phyloP scores from a whole-genome alignment of 805 yeast species.

The Candida mattraensis region DNA sequence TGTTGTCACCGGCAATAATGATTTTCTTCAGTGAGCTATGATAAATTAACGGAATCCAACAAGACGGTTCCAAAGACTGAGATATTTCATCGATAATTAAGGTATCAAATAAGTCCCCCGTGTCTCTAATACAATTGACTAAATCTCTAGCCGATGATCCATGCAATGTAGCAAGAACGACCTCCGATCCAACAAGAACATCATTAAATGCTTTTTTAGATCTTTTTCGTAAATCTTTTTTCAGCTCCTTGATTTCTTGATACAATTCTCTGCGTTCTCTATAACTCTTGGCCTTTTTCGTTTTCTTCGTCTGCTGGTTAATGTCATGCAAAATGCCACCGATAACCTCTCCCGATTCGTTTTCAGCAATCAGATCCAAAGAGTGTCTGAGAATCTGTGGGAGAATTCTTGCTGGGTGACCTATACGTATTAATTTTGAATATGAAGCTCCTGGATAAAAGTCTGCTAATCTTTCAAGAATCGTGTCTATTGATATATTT shows the following conservation, averaged over 20 bases:
- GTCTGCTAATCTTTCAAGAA: constrained; percentile 67
- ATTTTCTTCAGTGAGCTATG: constrained; percentile 59
- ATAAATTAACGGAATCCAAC: constrained; percentile 88
- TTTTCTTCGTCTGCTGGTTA: constrained; percentile 42
- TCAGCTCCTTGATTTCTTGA: constrained; percentile 62
- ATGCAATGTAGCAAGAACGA: constrained; percentile 82
- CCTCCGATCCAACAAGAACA: constrained; percentile 58
- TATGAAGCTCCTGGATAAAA: constrained; percentile 41
- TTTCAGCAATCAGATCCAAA: constrained; percentile 66
- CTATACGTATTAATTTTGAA: constrained; percentile 65
- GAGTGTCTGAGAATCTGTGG: constrained; percentile 66
- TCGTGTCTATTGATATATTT: constrained; percentile 88
- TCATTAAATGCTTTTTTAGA: constrained; percentile 64
- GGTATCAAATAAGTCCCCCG: constrained; percentile 59
- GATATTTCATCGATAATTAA: constrained; percentile 94
- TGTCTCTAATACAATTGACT: constrained; percentile 41
- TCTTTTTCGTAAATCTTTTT: constrained; percentile 66
- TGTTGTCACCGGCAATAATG: constrained; percentile 89
- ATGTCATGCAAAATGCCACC: constrained; percentile 73
- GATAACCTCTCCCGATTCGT: constrained; percentile 57
- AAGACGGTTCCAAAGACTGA: constrained; percentile 90
- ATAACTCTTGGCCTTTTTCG: constrained; percentile 56
- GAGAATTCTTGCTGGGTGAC: constrained; percentile 89
- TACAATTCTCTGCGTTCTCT: constrained; percentile 67
- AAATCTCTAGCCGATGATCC: constrained; percentile 80